Conservation (phyloP, 352 stramenopile genomes). For the Phytophthora agathidicida region DNA sequence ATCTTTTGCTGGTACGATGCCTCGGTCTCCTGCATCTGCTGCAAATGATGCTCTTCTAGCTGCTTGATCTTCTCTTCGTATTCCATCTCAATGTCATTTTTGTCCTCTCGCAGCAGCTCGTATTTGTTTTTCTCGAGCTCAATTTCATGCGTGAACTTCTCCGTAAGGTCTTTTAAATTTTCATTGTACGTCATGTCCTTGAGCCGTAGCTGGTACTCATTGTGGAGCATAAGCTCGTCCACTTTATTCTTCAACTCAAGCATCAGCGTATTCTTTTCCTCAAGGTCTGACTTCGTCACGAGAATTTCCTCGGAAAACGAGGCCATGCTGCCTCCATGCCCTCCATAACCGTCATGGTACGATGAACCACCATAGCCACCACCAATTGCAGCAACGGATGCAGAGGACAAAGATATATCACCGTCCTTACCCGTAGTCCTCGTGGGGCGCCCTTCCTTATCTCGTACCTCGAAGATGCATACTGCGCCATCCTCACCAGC, state of each 20-base stretch:
- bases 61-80: slow-evolving; percentile 92
- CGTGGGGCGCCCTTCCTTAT: slow-evolving; percentile 82
- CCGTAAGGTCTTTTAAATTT: slow-evolving; percentile 93
- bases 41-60: slow-evolving; percentile 91
- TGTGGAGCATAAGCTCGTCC: slow-evolving; percentile 93
- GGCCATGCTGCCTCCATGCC: slow-evolving; percentile 19
- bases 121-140: slow-evolving; percentile 94
- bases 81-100: slow-evolving; percentile 93
- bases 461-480: slow-evolving; percentile 88
- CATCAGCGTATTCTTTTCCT: slow-evolving; percentile 93
- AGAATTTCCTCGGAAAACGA: slow-evolving; percentile 80
- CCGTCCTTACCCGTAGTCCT: slow-evolving; percentile 40
- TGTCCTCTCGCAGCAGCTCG: slow-evolving; percentile 90
- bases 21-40: slow-evolving; percentile 92
- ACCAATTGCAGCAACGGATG: slow-evolving; percentile 15
- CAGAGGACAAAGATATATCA: slow-evolving; percentile 13
- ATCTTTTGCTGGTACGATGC: slow-evolving; percentile 93
- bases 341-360: slow-evolving; percentile 22
- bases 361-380: slow-evolving; percentile 14
- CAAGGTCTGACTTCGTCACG: slow-evolving; percentile 91
- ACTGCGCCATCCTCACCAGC: slow-evolving; percentile 88
- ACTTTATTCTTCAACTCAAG: slow-evolving; percentile 95
- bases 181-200: slow-evolving; percentile 97
- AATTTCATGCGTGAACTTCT: slow-evolving; percentile 94
- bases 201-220: slow-evolving; percentile 94